Conservation (phyloP, 805 yeast species). For the Hanseniaspora clermontiae region DNA sequence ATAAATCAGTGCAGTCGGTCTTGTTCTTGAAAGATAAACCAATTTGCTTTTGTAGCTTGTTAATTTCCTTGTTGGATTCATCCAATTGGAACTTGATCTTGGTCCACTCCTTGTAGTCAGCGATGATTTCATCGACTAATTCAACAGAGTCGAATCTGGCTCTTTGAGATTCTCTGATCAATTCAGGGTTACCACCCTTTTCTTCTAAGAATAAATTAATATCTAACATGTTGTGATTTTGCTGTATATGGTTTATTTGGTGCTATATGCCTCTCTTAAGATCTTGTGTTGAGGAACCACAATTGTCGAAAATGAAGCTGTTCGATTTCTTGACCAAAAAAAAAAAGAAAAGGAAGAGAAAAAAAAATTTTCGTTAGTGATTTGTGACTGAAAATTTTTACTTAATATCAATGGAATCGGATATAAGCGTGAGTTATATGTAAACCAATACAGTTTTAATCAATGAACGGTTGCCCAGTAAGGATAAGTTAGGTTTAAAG, state of each 20-base stretch:
- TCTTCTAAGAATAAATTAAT: slow-evolving; percentile 84
- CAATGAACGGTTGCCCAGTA: too few species aligned
- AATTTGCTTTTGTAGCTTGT: slow-evolving; percentile 83
- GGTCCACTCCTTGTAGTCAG: slow-evolving; percentile 86
- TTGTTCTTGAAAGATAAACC: slow-evolving; percentile 87
- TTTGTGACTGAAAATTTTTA: too few species aligned
- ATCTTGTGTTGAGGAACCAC: too few species aligned
- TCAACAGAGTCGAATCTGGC: slow-evolving; percentile 94
- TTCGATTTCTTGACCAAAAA: neutral
- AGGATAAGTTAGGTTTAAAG: too few species aligned
- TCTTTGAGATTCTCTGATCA: slow-evolving; percentile 73
- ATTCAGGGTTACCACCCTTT: slow-evolving; percentile 92
- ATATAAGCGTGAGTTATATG: slow-evolving; percentile 33
- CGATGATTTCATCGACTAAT: slow-evolving; percentile 87
- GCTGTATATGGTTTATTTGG: neutral
- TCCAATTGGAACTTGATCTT: slow-evolving; percentile 80
- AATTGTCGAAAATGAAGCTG: too few species aligned
- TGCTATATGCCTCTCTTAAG: too few species aligned
- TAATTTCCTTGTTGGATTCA: slow-evolving; percentile 74
- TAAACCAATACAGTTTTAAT: too few species aligned
- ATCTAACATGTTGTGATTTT: slow-evolving; percentile 56
- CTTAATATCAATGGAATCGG: slow-evolving; percentile 17
- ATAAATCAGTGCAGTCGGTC: slow-evolving; percentile 79
- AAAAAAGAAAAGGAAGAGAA: neutral
- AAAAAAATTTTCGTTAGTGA: neutral